A percentile compares a stretch with the other conserved stretches of the same genome.
phyloP scores from a whole-genome alignment of 2,329 filamentous ascomycete species.

The Lasiodiplodia citricola region DNA sequence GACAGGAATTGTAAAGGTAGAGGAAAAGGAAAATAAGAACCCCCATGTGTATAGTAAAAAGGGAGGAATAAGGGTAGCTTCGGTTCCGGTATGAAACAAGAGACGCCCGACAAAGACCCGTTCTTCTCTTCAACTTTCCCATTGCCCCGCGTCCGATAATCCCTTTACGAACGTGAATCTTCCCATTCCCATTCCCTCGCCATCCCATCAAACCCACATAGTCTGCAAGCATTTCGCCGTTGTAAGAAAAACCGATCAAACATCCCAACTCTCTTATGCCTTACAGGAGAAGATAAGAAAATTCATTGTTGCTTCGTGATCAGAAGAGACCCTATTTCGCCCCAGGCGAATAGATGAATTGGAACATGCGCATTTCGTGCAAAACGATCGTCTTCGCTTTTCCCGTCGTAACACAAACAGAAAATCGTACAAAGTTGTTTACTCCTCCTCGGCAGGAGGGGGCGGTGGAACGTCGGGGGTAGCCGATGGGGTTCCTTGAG shows the following conservation, averaged over 20 bases:
- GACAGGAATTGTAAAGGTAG: not conserved
- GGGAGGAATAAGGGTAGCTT: not conserved
- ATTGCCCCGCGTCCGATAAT: not conserved
- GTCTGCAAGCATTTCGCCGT: not conserved
- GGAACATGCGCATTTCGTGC: not conserved
- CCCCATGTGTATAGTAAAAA: not conserved
- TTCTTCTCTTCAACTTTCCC: not conserved
- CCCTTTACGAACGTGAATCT: not conserved
- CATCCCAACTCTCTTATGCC: conserved; percentile 16
- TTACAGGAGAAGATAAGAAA: conserved; percentile 3
- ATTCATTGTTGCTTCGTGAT: conserved; percentile 21
- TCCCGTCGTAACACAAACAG: conserved; percentile 6
- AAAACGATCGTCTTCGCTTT: conserved; percentile 15
- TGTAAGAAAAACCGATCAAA: not conserved
- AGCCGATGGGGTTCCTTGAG: conserved; percentile 14
- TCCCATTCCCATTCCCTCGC: not conserved
- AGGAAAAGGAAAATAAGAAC: not conserved
- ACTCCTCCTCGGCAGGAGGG: not conserved
- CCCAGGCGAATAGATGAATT: not conserved
- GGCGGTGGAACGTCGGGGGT: not conserved
- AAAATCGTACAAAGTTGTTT: conserved; percentile 10
- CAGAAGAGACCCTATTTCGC: not conserved
- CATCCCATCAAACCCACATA: not conserved
- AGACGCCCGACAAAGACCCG: not conserved
- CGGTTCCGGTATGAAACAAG: not conserved